Evolutionary conservation across 2,329 filamentous ascomycete genomes (phyloP).

Genomic region (Dothideomycetes sp.): DNA sequence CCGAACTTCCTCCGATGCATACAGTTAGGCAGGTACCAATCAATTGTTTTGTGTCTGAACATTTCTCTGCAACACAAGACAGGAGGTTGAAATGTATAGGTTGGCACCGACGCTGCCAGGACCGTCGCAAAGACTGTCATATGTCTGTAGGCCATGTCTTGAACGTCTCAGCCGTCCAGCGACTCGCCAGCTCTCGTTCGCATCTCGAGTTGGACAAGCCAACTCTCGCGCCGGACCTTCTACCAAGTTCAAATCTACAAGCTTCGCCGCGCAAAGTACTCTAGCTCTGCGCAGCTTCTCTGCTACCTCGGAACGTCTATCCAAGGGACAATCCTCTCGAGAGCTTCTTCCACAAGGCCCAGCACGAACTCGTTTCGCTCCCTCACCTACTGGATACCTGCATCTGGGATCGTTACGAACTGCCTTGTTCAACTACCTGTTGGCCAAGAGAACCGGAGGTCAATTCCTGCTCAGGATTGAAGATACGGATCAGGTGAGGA

Average conservation of each 20-base stretch:
- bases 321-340: slow-evolving; percentile 3
- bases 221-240: neutral
- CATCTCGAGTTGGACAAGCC: neutral
- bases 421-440: slow-evolving; percentile 87
- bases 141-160: neutral
- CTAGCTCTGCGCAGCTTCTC: neutral
- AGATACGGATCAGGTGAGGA: slow-evolving; percentile 78
- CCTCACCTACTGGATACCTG: slow-evolving; percentile 87
- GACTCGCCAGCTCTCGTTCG: neutral
- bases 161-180: neutral
- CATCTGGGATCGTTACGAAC: slow-evolving; percentile 88
- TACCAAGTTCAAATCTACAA: neutral
- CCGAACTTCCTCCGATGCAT: no score
- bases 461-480: slow-evolving; percentile 88
- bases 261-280: neutral
- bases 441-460: slow-evolving; percentile 79
- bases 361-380: slow-evolving; percentile 79
- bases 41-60: no score
- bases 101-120: neutral
- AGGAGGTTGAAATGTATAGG: no score
- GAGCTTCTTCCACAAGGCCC: slow-evolving; percentile 30
- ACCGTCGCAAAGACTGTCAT: neutral
- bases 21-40: no score
- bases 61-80: no score
- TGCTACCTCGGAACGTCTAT: neutral